phyloP scores from a whole-genome alignment of 192 early-diverging fungal genomes.

The Coemansia sp. region DNA sequence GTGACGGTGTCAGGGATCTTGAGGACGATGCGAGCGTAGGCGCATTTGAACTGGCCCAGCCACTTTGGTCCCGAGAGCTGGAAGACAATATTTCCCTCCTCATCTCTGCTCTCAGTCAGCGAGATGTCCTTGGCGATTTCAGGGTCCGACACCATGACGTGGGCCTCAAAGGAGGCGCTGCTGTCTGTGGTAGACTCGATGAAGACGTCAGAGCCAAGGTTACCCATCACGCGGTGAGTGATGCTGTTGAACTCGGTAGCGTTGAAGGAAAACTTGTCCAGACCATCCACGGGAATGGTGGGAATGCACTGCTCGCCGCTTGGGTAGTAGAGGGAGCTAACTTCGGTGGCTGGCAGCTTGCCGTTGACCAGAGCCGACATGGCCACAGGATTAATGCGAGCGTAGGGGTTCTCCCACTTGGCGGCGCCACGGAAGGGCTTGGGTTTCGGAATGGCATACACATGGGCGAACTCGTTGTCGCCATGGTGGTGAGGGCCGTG shows the following conservation, averaged over 20 bases:
- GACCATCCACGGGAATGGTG: conserved; percentile 28
- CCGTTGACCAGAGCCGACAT: conserved; percentile 35
- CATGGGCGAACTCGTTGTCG: neutral
- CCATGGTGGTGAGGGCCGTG: neutral
- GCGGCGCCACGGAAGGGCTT: conserved; percentile 18
- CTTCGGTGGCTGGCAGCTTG: conserved; percentile 19
- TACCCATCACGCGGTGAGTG: conserved; percentile 35
- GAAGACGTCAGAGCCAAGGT: conserved; percentile 45
- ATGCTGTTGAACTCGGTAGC: conserved; percentile 41
- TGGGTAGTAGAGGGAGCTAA: conserved; percentile 22
- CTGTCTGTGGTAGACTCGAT: conserved; percentile 26
- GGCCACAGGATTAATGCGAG: conserved; percentile 28
- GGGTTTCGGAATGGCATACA: neutral
- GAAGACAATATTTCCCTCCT: conserved; percentile 40
- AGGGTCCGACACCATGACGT: conserved; percentile 39
- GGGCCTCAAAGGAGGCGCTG: conserved; percentile 37
- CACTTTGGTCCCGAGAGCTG: conserved; percentile 50
- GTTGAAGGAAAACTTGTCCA: conserved; percentile 37
- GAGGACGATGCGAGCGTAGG: conserved; percentile 43
- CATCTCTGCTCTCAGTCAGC: conserved; percentile 24
- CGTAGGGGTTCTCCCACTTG: conserved; percentile 17
- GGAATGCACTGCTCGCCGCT: conserved; percentile 41
- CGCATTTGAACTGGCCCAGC: conserved; percentile 41
- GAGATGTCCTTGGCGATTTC: conserved; percentile 45
- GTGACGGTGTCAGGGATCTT: conserved; percentile 33